These are phyloP conservation scores for Coniochaeta sp. DNA, from an alignment of 2,329 filamentous ascomycete genomes.

Conservation along the genomic window DNA sequence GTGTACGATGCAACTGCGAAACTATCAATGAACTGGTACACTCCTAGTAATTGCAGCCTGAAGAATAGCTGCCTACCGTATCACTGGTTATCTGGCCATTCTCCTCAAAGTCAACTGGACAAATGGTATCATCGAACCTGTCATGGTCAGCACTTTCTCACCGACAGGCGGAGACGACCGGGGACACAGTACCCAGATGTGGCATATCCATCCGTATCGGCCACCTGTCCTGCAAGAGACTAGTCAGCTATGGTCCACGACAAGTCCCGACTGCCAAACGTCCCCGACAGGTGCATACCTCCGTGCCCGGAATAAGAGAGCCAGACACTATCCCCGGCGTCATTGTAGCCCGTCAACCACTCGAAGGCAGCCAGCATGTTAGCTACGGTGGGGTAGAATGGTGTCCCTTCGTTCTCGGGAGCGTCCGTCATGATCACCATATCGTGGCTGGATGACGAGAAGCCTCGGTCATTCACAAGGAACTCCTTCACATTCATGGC, in stretches of 20 bases:
- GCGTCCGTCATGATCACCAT: slow-evolving; percentile 73
- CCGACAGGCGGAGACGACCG: neutral
- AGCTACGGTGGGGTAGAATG: slow-evolving; percentile 63
- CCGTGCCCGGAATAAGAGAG: slow-evolving; percentile 55
- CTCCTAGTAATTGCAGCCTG: neutral
- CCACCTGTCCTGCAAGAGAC: slow-evolving; percentile 54
- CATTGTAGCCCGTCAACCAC: slow-evolving; percentile 65
- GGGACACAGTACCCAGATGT: neutral
- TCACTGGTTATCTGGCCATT: slow-evolving; percentile 72
- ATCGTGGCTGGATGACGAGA: slow-evolving; percentile 55
- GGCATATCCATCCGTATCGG: slow-evolving; percentile 61
- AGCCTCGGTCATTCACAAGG: slow-evolving; percentile 40
- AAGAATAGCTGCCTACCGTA: slow-evolving; percentile 1
- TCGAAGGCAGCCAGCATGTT: slow-evolving; percentile 70
- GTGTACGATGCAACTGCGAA: slow-evolving; percentile 62
- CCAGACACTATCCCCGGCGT: slow-evolving; percentile 69
- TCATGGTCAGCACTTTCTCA: slow-evolving; percentile 65
- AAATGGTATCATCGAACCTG: slow-evolving; percentile 71
- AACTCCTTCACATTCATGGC: slow-evolving; percentile 69
- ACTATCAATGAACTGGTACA: neutral
- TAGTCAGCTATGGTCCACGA: neutral
- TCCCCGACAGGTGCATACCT: neutral
- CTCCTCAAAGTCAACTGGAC: slow-evolving; percentile 64
- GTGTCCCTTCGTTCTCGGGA: slow-evolving; percentile 68
- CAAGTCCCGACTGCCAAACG: neutral